Base-by-base conservation (phyloP, 805 yeast species). In the Pichia rugopelliculosa region DNA sequence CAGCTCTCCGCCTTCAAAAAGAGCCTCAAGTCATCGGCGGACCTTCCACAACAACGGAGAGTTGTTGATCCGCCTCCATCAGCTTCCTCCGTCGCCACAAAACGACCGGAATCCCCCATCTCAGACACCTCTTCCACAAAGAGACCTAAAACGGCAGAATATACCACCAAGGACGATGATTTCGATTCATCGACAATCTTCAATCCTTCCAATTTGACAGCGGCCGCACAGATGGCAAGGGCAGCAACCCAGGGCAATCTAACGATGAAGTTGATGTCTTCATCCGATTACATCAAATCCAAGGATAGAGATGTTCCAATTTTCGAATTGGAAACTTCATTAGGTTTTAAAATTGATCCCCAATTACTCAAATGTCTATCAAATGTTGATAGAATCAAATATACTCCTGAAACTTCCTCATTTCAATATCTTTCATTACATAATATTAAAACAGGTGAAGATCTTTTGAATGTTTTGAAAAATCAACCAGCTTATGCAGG, bases 401-500 rank as follows among this genome's bases (percentile, higher is more conserved):
- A 80, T 60, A 81, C 85, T 57, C 72, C 80, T 0, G 71, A 68
- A 20, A 72, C 73, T 26, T 70, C 78, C 47, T 81, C 96, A 0
- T 76, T 89, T 47, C 91, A 88, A 62, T 93, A 93, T 59, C 83
- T 87, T 41, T 88, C 98, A 1, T 74, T 88, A 46, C 95, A 88
- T 65, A 89, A 89, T 59, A 90, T 93, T 50, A 82, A 86, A 58
- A 77, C 85, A 5, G 84, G 84, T 3, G 86, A 81, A 47, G 96
- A 87, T 53, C 70, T 93, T 52, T 62, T 93, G 48, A 74, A 79
- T 48, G 84, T 82, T 56, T 73, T 93, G 52, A 75, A 89, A 56
- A 72, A 80, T 22, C 96, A 89, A 67, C 81, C 85, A 2, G 87
- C 96, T 1, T 90, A 87, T 64, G 86, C 82, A 61, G 98, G 99